Evolutionary conservation across 495 filamentous ascomycete genomes (phyloP).

Genomic region (Evernia prunastri): DNA sequence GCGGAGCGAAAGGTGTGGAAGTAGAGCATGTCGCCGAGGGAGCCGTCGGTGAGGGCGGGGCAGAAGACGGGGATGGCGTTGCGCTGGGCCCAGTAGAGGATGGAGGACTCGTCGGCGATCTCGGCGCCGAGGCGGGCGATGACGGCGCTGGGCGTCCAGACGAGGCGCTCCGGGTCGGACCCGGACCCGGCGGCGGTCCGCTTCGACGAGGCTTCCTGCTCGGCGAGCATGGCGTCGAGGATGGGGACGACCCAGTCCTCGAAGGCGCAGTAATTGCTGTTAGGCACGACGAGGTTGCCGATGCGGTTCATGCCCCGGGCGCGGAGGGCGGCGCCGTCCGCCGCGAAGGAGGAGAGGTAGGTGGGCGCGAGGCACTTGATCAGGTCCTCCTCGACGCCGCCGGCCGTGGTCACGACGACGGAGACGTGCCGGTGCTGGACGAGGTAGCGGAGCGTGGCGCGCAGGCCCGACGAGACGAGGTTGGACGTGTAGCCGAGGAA

Average conservation of each 20-base stretch:
- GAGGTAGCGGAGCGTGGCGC: constrained; percentile 84
- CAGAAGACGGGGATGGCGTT: constrained; percentile 96
- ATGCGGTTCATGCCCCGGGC: constrained; percentile 86
- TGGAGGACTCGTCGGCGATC: constrained; percentile 81
- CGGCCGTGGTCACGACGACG: constrained; percentile 88
- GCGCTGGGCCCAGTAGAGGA: constrained; percentile 90
- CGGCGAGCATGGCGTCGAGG: constrained; percentile 80
- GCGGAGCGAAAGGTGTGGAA: constrained; percentile 89
- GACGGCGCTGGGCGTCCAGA: constrained; percentile 88
- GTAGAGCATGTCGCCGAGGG: constrained; percentile 93
- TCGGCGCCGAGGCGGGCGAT: constrained; percentile 82
- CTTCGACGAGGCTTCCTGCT: constrained; percentile 69
- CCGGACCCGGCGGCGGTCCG: constrained; percentile 41
- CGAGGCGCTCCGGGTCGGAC: constrained; percentile 49
- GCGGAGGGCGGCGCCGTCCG: constrained; percentile 66
- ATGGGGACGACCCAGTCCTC: constrained; percentile 97
- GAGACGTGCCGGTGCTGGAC: constrained; percentile 88
- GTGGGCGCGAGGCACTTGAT: constrained; percentile 96
- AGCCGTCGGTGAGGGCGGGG: constrained; percentile 90
- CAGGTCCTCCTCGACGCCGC: constrained; percentile 95
- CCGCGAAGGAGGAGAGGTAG: constrained; percentile 79
- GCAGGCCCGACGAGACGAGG: constrained; percentile 88
- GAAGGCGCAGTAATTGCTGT: constrained; percentile 92
- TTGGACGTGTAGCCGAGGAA: constrained; percentile 97
- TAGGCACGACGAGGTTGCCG: constrained; percentile 93